phyloP scores from a whole-genome alignment of 2,329 filamentous ascomycete genomes.

The Hymenoscyphus scutula region DNA sequence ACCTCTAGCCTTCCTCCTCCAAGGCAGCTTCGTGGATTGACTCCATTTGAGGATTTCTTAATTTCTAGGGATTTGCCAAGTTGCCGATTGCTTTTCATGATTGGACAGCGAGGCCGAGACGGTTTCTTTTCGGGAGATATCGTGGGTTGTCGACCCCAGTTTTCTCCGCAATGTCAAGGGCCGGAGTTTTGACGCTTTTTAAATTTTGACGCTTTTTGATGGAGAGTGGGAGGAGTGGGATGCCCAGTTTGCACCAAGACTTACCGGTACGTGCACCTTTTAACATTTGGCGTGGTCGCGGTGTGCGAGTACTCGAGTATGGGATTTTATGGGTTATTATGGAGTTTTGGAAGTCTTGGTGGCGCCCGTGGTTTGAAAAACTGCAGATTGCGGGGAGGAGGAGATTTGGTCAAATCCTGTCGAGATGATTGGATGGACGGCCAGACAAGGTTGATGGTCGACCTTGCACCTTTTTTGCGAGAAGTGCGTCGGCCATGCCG shows the following conservation, averaged over 20 bases:
- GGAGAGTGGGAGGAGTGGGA: background rate
- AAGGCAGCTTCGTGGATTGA: background rate
- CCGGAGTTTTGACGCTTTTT: conserved; percentile 1
- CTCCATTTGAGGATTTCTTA: no score
- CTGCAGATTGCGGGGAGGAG: no score
- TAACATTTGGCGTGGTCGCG: background rate
- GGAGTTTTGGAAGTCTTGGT: background rate
- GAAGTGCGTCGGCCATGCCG: background rate
- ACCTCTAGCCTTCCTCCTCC: background rate
- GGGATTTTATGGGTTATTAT: background rate
- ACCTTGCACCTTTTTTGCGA: background rate
- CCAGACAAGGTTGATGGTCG: background rate
- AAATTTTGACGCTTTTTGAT: background rate
- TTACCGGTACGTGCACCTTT: background rate
- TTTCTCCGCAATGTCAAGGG: no score
- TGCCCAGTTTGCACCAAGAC: background rate
- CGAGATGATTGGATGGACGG: background rate
- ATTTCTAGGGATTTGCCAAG: background rate
- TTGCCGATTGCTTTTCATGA: background rate
- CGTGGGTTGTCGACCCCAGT: no score
- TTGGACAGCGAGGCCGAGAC: background rate
- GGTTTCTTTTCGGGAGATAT: background rate
- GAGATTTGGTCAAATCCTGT: background rate
- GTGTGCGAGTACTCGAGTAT: background rate
- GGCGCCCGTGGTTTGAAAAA: no score